These are phyloP conservation scores for Penicillium sp. DNA, from an alignment of 2,329 filamentous ascomycete genomes.

Conservation along the genomic window DNA sequence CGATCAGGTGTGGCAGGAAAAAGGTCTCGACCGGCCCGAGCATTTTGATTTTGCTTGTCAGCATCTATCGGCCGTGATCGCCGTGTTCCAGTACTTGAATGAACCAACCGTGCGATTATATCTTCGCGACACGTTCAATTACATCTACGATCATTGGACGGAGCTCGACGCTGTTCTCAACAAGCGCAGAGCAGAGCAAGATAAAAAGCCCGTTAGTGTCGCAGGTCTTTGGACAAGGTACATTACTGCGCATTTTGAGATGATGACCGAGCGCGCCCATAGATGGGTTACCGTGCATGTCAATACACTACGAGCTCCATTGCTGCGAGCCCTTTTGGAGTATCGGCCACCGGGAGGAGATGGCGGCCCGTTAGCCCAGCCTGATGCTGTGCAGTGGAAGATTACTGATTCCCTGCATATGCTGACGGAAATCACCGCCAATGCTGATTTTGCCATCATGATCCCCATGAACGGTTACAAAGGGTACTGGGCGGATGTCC, in stretches of 20 bases:
- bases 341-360: constrained; percentile 2
- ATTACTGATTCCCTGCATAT: constrained; percentile 15
- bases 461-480: constrained; percentile 29
- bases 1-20: constrained; percentile 28
- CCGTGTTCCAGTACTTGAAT: constrained; percentile 30
- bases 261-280: constrained; percentile 27
- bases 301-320: constrained; percentile 13
- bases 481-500: constrained; percentile 9
- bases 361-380: not conserved
- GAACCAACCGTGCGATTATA: constrained; percentile 2
- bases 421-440: constrained; percentile 12
- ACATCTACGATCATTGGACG: constrained; percentile 22
- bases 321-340: constrained; percentile 11
- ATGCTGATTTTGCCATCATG: constrained; percentile 25
- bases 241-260: constrained; percentile 22
- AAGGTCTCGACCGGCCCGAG: constrained; percentile 14
- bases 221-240: constrained; percentile 24
- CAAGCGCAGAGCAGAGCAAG: constrained; percentile 1
- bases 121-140: constrained; percentile 28
- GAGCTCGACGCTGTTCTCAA: constrained; percentile 21
- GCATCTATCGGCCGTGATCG: constrained; percentile 24
- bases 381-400: constrained; percentile 17
- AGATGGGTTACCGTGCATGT: constrained; percentile 24
- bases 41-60: constrained; percentile 27
- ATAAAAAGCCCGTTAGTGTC: constrained; percentile 13